Base-by-base conservation (phyloP, 306 rosid species). In the Vigna hirtella region DNA sequence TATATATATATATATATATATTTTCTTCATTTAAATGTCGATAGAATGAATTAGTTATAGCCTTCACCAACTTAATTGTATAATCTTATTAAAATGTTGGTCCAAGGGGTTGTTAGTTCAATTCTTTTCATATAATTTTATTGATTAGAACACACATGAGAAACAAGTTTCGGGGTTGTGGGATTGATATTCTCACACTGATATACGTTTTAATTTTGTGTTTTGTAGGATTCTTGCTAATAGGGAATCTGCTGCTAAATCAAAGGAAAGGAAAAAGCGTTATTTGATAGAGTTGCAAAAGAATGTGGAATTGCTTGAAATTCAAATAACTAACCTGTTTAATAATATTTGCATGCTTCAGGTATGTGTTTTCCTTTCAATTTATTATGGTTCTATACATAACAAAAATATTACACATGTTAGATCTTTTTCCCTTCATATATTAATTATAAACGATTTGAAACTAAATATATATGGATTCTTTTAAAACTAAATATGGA, bases 211-310 rank as follows among this genome's bases (percentile, higher is more conserved):
- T 58, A 30, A 59, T 70, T 63, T 4, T 70, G 67, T 78, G 52
- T 38, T 55, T 47, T 53, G 22, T 68, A 91, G 97, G 88, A 88
- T 93, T 68, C 72, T 91, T 61, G 90, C 93, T 3, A 93, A 89
- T 59, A 87, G 97, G 72, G 77, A 81, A 81, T 88, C 97, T 2
- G 97, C 97, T 2, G 90, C 94, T 24, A 83, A 88, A 52, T 93
- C 98, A 1, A 93, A 93, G 86, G 97, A 88, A 87, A 86, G 81
- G 78, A 93, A 80, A 76, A 70, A 26, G 5, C 86, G 77, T 9
- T 83, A 93, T 63, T 66, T 84, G 1, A 71, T 10, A 32, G 94
- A 89, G 65, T 67, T 93, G 77, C 85, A 86, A 85, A 66, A 83
- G 74, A 88, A 73, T 80, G 90, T 87, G 20, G 83, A 86, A 57